phyloP scores from a whole-genome alignment of 139 green algal species.

The Volvox reticuliferus region DNA sequence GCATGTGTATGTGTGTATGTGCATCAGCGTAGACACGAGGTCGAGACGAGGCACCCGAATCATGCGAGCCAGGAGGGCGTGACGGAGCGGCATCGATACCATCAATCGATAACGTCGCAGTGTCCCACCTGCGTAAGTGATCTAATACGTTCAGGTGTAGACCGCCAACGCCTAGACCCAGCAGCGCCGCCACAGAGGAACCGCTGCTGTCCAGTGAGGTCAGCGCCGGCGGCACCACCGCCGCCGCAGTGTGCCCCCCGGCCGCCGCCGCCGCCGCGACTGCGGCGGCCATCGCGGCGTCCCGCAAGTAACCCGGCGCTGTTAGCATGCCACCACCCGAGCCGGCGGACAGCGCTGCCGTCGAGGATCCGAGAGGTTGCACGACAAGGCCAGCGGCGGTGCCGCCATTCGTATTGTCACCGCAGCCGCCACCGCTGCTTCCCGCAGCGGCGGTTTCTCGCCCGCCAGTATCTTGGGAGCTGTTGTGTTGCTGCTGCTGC shows the following conservation, averaged over 20 bases:
- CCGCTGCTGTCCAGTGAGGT: background rate
- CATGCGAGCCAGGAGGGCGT: too few relatives aligned
- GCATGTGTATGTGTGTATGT: too few relatives aligned
- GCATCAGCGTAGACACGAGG: too few relatives aligned
- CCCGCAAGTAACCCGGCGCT: background rate
- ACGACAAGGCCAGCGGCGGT: background rate
- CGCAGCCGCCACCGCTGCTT: background rate
- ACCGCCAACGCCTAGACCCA: conserved; percentile 1
- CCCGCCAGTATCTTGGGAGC: background rate
- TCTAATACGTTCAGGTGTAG: conserved; percentile 12
- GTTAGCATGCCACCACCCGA: background rate
- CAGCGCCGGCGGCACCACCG: background rate
- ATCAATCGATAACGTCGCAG: too few relatives aligned
- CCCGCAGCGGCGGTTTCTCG: background rate
- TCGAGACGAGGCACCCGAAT: too few relatives aligned
- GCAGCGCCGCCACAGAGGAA: conserved; percentile 2
- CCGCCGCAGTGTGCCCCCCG: background rate
- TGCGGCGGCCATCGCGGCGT: background rate
- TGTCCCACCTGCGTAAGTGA: background rate
- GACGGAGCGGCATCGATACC: too few relatives aligned
- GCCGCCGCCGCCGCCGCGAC: background rate
- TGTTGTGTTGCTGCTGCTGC: background rate
- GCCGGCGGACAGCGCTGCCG: background rate
- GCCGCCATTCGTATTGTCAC: background rate
- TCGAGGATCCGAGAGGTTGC: background rate